phyloP scores from a whole-genome alignment of 768 basidiomycete genomes.

The Suillus sp. region DNA sequence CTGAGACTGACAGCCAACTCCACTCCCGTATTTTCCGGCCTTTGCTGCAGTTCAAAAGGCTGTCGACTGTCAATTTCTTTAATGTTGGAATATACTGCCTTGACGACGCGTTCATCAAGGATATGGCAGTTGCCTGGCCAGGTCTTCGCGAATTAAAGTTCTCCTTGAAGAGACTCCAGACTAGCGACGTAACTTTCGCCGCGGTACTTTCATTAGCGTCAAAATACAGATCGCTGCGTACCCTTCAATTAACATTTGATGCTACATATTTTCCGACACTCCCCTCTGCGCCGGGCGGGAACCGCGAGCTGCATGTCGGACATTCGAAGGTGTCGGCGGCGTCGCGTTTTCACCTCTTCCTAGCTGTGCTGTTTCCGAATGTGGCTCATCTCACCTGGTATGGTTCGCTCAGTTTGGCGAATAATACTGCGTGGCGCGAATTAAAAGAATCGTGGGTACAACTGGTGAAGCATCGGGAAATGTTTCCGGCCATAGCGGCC shows the following conservation, averaged over 20 bases:
- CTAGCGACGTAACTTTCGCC: background rate
- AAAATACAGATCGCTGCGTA: background rate
- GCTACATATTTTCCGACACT: background rate
- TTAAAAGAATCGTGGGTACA: no score
- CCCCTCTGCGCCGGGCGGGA: background rate
- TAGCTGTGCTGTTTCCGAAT: no score
- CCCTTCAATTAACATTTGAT: background rate
- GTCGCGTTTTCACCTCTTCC: no score
- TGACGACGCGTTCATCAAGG: background rate
- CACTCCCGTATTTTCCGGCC: background rate
- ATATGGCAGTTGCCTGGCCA: background rate
- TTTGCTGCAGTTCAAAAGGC: background rate
- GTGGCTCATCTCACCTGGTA: no score
- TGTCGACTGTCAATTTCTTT: background rate
- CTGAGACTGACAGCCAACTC: background rate
- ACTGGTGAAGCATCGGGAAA: no score
- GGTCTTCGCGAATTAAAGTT: background rate
- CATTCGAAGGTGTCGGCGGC: no score
- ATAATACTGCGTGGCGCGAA: no score
- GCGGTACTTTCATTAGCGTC: background rate
- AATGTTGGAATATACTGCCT: background rate
- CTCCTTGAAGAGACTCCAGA: background rate
- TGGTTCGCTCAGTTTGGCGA: no score
- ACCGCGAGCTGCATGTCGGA: no score
- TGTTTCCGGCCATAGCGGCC: no score